Evolutionary conservation across 345 rosid genomes (phyloP).

Genomic region (Eucalyptus shirleyi): DNA sequence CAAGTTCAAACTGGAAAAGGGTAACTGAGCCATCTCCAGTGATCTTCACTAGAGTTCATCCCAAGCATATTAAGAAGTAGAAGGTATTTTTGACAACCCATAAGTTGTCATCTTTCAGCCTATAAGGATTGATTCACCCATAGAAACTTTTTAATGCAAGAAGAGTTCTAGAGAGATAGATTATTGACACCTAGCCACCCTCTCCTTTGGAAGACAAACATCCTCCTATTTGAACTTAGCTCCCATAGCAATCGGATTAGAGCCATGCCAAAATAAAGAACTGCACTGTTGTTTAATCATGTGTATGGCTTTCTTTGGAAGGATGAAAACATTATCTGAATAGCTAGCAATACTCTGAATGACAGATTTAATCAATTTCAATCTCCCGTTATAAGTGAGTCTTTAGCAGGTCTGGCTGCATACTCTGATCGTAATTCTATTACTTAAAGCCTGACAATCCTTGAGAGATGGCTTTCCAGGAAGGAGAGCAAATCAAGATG

Average conservation of each 20-base stretch:
- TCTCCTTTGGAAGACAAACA: neutral
- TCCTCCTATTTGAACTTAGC: neutral
- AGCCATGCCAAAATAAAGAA: neutral
- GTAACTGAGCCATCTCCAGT: neutral
- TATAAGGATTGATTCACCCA: neutral
- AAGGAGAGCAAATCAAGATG: neutral
- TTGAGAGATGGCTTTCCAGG: neutral
- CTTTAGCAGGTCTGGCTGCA: neutral
- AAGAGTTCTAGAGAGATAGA: neutral
- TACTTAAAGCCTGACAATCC: neutral
- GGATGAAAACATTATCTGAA: neutral
- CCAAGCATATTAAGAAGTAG: neutral
- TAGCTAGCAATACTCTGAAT: neutral
- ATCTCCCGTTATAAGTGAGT: neutral
- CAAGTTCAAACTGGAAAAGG: neutral
- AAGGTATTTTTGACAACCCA: neutral
- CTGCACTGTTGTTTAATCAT: neutral
- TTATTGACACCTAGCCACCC: neutral
- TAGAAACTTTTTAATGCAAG: neutral
- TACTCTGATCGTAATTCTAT: neutral
- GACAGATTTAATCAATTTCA: neutral
- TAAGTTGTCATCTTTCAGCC: neutral
- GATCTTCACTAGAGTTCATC: neutral
- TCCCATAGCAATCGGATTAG: neutral
- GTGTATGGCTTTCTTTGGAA: neutral